phyloP scores from a whole-genome alignment of 768 basidiomycete genomes.

The Trametes sanguinea region DNA sequence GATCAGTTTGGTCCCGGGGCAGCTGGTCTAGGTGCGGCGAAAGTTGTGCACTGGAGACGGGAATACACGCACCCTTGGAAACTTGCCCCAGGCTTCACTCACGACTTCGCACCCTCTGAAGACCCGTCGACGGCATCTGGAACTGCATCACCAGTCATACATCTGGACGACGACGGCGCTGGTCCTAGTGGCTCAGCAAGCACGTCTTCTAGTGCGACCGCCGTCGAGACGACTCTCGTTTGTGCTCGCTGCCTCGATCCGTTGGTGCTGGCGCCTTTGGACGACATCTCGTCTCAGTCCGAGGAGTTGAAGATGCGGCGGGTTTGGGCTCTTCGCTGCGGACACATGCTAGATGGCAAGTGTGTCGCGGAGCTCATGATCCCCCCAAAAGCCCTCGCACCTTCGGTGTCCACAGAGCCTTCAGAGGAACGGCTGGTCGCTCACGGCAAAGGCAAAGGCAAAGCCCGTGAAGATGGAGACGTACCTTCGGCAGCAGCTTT shows the following conservation, averaged over 20 bases:
- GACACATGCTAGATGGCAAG: constrained; percentile 78
- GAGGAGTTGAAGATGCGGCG: constrained; percentile 47
- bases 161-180: constrained; percentile 43
- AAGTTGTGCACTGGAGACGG: constrained; percentile 21
- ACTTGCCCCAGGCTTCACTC: constrained; percentile 64
- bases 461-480: constrained; percentile 17
- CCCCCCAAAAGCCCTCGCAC: constrained; percentile 32
- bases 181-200: constrained; percentile 24
- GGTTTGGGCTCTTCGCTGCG: constrained; percentile 75
- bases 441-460: constrained; percentile 47
- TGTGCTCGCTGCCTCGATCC: constrained; percentile 71
- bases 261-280: constrained; percentile 55
- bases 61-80: constrained; percentile 58
- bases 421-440: neutral
- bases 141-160: constrained; percentile 40
- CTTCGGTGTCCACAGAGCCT: neutral
- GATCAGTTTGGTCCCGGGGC: neutral
- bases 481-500: no score
- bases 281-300: constrained; percentile 18
- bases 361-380: constrained; percentile 62
- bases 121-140: constrained; percentile 25
- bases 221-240: constrained; percentile 51
- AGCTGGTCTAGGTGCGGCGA: neutral
- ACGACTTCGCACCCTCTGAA: constrained; percentile 54
- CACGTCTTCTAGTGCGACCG: constrained; percentile 31